Evolutionary conservation across 257 asterid species (phyloP), one percentile per base, ranked within the genome.

Genomic region (Eustoma russellianum): DNA sequence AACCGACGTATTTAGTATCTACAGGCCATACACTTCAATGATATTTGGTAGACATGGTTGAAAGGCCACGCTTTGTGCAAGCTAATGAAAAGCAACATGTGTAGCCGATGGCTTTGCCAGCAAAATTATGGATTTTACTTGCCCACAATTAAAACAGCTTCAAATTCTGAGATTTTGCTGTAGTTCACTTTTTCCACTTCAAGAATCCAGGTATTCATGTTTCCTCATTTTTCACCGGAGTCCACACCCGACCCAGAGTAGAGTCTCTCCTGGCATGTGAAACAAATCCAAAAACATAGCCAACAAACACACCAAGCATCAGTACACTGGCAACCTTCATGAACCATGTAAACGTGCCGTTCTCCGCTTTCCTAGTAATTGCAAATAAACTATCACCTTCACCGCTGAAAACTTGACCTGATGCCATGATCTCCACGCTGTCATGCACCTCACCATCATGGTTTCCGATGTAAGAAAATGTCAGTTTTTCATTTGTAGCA

Each of bases 401-500:
- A n/a, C 88, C 90, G 34, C 57, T 80, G 55, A 65, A 45, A 63
- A 72, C 82, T 63, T 70, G 82, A 43, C 94, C 96, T 0, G 96
- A 76, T 28, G 96, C 93, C 81, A 75, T 19, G 57, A 90, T 83
- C 74, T 86, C 96, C 59, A 90, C 85, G 41, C n/a, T 57, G 53
- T 86, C 97, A 35, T 90, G 97, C 63, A 81, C 96, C 67, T 78
- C 79, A 0, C 94, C 97, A 5, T 90, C 97, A 50, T 90, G 96
- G 61, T 86, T 90, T 50, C 97, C 97, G 15, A 90, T 77, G 14
- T 83, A 90, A 9, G 88, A 83, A 52, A 90, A 55, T 1, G 71
- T 75, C 5, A 90, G 88, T 59, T 77, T 90, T 74, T 90, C 70
- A 73, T 45, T 78, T 35, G 86, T 73, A 13, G 91, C 96, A 13